phyloP scores from a whole-genome alignment of 2,329 filamentous ascomycete genomes.

The Sclerotinia nivalis region DNA sequence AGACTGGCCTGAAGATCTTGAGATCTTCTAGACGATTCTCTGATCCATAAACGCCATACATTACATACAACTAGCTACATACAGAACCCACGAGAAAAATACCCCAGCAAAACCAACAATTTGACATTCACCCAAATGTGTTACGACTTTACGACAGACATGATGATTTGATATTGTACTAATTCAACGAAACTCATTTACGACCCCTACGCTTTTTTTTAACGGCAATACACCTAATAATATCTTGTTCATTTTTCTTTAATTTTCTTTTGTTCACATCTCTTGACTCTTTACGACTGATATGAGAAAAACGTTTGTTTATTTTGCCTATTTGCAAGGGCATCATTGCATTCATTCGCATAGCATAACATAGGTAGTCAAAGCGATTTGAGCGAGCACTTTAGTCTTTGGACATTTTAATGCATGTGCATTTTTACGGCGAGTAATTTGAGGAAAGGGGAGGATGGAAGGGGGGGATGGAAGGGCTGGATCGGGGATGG shows the following conservation, averaged over 20 bases:
- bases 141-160: slow-evolving; percentile 24
- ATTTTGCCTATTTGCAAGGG: slow-evolving; percentile 2
- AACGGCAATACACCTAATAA: slow-evolving; percentile 19
- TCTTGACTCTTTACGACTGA: slow-evolving; percentile 15
- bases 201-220: slow-evolving; percentile 14
- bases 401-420: slow-evolving; percentile 11
- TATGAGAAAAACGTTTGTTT: slow-evolving; percentile 3
- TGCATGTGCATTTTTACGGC: slow-evolving; percentile 8
- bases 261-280: slow-evolving; percentile 2
- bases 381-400: slow-evolving; percentile 12
- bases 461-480: background rate
- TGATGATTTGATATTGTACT: slow-evolving; percentile 25
- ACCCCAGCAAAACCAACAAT: slow-evolving; percentile 9
- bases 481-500: background rate
- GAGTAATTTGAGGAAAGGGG: background rate
- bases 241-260: background rate
- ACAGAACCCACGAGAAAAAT: background rate
- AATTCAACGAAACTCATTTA: slow-evolving; percentile 20
- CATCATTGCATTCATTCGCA: slow-evolving; percentile 8
- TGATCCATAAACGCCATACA: background rate
- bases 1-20: slow-evolving; percentile 24
- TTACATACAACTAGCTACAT: background rate
- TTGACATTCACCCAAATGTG: slow-evolving; percentile 18
- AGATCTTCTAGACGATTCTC: slow-evolving; percentile 17
- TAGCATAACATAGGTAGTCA: slow-evolving; percentile 11